Conservation (phyloP, 306 rosid genomes). For the Ormosia semicastrata region DNA sequence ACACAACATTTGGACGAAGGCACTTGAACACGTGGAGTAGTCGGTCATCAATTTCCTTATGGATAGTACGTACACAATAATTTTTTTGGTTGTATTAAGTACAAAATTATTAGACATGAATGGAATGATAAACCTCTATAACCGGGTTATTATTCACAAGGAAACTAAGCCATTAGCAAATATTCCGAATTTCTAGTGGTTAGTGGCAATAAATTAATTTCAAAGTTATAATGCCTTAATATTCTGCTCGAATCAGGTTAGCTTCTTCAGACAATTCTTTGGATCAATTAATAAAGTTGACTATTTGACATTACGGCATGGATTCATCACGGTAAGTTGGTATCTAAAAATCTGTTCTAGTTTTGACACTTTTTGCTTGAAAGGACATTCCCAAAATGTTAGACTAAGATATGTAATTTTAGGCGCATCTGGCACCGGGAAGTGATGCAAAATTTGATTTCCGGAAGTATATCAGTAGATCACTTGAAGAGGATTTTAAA, state of each 20-base stretch:
- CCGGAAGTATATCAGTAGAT: constrained; percentile 64
- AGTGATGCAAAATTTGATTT: constrained; percentile 66
- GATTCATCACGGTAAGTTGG: constrained; percentile 69
- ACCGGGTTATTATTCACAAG: not conserved
- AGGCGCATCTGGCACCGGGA: constrained; percentile 85
- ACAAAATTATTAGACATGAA: not conserved
- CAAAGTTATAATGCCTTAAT: not conserved
- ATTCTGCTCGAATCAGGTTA: constrained; percentile 43
- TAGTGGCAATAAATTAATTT: not conserved
- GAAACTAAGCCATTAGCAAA: not conserved
- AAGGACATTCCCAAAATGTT: not conserved
- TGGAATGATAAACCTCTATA: not conserved
- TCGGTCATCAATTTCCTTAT: constrained; percentile 50
- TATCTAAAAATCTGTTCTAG: not conserved
- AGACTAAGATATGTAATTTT: constrained; percentile 22
- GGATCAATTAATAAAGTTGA: constrained; percentile 72
- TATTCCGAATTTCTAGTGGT: not conserved
- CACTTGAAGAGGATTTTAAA: constrained; percentile 88
- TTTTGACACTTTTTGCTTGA: not conserved
- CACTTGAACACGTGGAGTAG: constrained; percentile 56
- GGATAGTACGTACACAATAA: constrained; percentile 51
- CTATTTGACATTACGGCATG: constrained; percentile 75
- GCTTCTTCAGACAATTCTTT: constrained; percentile 84
- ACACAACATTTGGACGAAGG: constrained; percentile 80
- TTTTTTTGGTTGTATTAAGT: constrained; percentile 37